Percentiles rank a stretch among this genome's conserved stretches.
Evolutionary conservation across 495 filamentous ascomycete genomes (phyloP).

Genomic region (Aspergillus baeticus): DNA sequence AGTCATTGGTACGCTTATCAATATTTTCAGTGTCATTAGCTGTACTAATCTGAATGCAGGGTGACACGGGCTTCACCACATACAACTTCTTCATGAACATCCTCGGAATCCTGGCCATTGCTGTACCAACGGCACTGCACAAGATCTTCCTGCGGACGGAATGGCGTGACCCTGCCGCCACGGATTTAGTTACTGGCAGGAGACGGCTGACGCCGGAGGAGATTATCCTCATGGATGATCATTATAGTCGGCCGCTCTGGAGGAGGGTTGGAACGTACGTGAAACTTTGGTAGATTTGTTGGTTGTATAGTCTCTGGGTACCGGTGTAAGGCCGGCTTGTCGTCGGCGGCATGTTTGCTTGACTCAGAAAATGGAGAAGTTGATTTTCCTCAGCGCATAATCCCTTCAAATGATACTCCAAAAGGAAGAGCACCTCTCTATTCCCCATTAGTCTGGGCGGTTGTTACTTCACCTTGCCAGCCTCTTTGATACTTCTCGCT

Average conservation of each 20-base stretch:
- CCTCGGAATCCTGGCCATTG: slow-evolving; percentile 9
- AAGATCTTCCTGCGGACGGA: slow-evolving; percentile 23
- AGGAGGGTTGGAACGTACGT: slow-evolving; percentile 21
- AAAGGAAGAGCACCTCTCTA: no score
- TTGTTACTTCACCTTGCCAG: no score
- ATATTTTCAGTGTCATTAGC: background rate
- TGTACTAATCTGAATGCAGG: background rate
- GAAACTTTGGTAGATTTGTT: slow-evolving; percentile 19
- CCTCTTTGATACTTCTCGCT: no score
- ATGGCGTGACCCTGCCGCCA: slow-evolving; percentile 23
- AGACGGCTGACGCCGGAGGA: slow-evolving; percentile 16
- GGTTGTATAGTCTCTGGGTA: no score
- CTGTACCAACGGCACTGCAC: slow-evolving; percentile 10
- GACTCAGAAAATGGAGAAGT: background rate
- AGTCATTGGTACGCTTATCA: slow-evolving; percentile 1
- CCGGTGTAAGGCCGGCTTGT: no score
- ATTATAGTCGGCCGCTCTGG: slow-evolving; percentile 23
- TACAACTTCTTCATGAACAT: slow-evolving; percentile 20
- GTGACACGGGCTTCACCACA: slow-evolving; percentile 3
- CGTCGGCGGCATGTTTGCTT: no score
- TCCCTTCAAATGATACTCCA: no score
- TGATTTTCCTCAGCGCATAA: no score
- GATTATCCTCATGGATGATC: slow-evolving; percentile 23
- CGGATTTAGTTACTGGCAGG: slow-evolving; percentile 25
- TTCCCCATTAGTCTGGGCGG: no score